Base-by-base conservation (phyloP, 1,284 basidiomycete species). In the Kalmanozyma brasiliensis region DNA sequence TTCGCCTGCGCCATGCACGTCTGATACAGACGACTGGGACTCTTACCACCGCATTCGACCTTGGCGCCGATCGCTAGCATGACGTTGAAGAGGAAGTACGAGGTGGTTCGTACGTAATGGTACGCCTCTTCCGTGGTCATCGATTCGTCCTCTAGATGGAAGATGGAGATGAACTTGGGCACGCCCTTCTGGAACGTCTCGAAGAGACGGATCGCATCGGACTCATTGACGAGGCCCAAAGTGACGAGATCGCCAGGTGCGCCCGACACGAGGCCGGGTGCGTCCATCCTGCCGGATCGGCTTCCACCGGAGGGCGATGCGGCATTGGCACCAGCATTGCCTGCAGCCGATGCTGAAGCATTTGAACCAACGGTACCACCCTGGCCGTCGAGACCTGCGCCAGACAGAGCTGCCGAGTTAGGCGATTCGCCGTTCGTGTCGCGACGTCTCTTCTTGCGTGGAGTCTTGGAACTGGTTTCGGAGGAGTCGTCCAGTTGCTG, bases 1-100 rank as follows among this genome's bases (percentile, higher is more conserved):
- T 95, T 93, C 7, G 93, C 93, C 83, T 95, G 93, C 79, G 94
- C 92, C 41, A 95, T 86, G 79, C 91, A 92, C 77, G 89, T 89
- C 84, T 93, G 93, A 83, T 94, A 94, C 1, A 92, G 90, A 26
- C 89, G 86, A 49, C 88, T 89, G 20, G 93, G 87, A 20, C 90
- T 89, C 9, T 91, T 91, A 74, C 90, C 93, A 10, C 93, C 93
- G 66, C 90, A 91, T 71, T 92, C 88, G 73, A 96, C 93, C 82
- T 93, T 94, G 61, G 90, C 89, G 37, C 92, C 93, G 41, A 96
- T 89, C 22, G 93, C 92, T 33, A 95, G 87, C 76, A 96, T 90
- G 49, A 91, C 89, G 81, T 93, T 91, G 82, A 93, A 92, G 49
- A 93, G 94, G 88, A 93, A 96, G 3, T 93, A 93, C 4, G 91